A percentile compares a stretch with the other conserved stretches of the same genome.
phyloP scores from a whole-genome alignment of 1,284 basidiomycete species.

The Flammula alnicola region DNA sequence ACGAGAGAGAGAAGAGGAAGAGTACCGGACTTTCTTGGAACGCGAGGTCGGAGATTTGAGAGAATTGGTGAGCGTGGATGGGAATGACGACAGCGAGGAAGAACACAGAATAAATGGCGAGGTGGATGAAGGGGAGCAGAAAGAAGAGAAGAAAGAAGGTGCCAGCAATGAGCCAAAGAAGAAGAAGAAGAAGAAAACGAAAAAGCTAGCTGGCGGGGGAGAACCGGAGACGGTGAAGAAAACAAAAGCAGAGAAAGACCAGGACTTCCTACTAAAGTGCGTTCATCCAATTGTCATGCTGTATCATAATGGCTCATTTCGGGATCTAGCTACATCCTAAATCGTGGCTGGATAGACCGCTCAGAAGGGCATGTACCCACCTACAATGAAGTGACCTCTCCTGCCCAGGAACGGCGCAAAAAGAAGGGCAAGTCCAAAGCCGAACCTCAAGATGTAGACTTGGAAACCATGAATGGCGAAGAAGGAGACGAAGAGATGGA shows the following conservation, averaged over 20 bases:
- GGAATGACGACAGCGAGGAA: conserved; percentile 35
- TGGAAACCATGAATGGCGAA: conserved; percentile 28
- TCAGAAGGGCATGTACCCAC: conserved; percentile 76
- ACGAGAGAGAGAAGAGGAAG: conserved; percentile 73
- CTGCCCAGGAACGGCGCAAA: conserved; percentile 43
- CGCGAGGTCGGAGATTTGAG: conserved; percentile 80
- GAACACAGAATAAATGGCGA: no score
- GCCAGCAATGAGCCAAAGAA: conserved; percentile 34
- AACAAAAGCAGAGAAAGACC: conserved; percentile 66
- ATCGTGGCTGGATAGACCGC: conserved; percentile 93
- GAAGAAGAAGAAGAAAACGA: conserved; percentile 32
- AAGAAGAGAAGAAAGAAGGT: conserved; percentile 36
- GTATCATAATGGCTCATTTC: conserved; percentile 3
- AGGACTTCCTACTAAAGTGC: conserved; percentile 91
- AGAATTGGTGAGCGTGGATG: conserved; percentile 56
- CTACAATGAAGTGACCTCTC: conserved; percentile 75
- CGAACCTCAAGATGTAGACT: conserved; percentile 29
- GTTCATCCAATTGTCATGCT: conserved; percentile 31
- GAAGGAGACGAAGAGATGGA: conserved; percentile 31
- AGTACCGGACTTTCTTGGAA: conserved; percentile 82
- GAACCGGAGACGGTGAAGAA: conserved; percentile 27
- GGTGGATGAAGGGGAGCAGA: conserved; percentile 29
- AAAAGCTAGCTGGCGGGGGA: conserved; percentile 24
- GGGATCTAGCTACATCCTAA: conserved; percentile 81
- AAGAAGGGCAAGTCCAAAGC: conserved; percentile 35